These are phyloP conservation scores for Adiantum capillusveneris DNA, from an alignment of 75 land plant species.

Conservation along the genomic window DNA sequence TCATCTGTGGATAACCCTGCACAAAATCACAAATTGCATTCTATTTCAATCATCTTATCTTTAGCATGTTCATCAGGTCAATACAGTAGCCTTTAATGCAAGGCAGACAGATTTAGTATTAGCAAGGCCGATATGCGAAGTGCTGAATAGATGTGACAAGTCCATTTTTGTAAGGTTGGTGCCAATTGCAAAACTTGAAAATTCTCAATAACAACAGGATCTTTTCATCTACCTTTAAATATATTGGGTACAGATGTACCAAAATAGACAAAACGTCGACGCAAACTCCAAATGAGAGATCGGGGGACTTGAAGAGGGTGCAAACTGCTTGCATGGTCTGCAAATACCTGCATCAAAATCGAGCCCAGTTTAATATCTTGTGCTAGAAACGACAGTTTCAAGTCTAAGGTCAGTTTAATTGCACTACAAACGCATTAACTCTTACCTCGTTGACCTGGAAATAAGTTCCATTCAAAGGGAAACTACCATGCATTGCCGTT, in stretches of 20 bases:
- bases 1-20: conserved; percentile 30
- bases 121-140: too few species aligned
- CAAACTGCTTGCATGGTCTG: conserved; percentile 59
- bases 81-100: too few species aligned
- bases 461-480: conserved; percentile 85
- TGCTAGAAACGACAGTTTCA: not conserved
- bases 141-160: not conserved
- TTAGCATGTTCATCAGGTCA: too few species aligned
- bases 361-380: not conserved
- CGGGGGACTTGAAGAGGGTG: conserved; percentile 49
- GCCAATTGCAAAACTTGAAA: too few species aligned
- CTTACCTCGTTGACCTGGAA: conserved; percentile 91
- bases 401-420: not conserved
- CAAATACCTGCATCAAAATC: conserved; percentile 63
- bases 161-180: too few species aligned
- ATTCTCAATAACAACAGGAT: not conserved
- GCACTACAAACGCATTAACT: not conserved
- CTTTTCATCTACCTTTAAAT: conserved; percentile 39
- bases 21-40: not conserved
- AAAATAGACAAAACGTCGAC: conserved; percentile 47
- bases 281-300: conserved; percentile 47
- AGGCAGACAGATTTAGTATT: too few species aligned
- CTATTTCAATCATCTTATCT: too few species aligned
- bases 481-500: conserved; percentile 76
- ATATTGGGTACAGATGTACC: conserved; percentile 61